These are phyloP conservation scores for Aspergillus novofumigatus DNA, from an alignment of 2,329 filamentous ascomycete genomes.

Conservation along the genomic window DNA sequence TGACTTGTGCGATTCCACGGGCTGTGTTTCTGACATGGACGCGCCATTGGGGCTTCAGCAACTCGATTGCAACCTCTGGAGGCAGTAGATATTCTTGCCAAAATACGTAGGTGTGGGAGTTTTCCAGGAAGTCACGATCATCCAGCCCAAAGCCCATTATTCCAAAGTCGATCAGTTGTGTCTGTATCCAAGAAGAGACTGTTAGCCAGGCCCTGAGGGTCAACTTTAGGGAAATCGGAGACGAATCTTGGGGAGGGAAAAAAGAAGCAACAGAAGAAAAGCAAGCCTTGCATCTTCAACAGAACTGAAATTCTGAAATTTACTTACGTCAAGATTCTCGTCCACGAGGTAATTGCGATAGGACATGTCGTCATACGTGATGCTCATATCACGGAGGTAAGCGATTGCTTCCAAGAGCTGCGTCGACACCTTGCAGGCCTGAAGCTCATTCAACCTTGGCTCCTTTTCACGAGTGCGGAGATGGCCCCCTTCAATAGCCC, in stretches of 20 bases:
- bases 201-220: not conserved
- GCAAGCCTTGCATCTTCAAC: not conserved
- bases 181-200: slow-evolving; percentile 1
- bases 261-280: not conserved
- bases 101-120: slow-evolving; percentile 6
- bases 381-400: slow-evolving; percentile 26
- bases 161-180: slow-evolving; percentile 15
- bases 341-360: slow-evolving; percentile 28
- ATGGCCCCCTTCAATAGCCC: slow-evolving; percentile 1
- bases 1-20: not conserved
- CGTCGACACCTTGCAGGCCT: slow-evolving; percentile 26
- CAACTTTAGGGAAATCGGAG: not conserved
- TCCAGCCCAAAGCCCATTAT: slow-evolving; percentile 6
- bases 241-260: not conserved
- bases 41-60: slow-evolving; percentile 4
- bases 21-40: not conserved
- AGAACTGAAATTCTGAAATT: not conserved
- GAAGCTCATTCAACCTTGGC: slow-evolving; percentile 20
- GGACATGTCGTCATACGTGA: slow-evolving; percentile 27
- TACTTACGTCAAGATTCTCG: slow-evolving; percentile 14
- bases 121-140: slow-evolving; percentile 7
- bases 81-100: slow-evolving; percentile 25
- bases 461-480: slow-evolving; percentile 13
- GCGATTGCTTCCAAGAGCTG: slow-evolving; percentile 27
- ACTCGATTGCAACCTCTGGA: slow-evolving; percentile 21